Conservation (phyloP, 2,329 filamentous ascomycete species). For the Xylariomycetidae sp. region DNA sequence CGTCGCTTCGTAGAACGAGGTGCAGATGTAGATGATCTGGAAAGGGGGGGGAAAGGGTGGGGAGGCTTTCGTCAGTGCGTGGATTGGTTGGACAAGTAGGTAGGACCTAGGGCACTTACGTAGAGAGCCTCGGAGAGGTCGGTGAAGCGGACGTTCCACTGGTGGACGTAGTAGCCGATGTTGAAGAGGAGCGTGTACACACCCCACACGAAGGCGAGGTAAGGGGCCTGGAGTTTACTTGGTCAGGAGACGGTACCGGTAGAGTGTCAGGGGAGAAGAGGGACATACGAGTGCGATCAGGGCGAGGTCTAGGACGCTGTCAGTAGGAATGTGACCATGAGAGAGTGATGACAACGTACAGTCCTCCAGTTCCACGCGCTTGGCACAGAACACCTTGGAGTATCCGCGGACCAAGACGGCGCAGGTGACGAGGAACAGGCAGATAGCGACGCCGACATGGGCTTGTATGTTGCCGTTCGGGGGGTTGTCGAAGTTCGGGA, state of each 20-base stretch:
- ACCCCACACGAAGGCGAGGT: slow-evolving; percentile 11
- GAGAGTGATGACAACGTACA: slow-evolving; percentile 6
- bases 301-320: slow-evolving; percentile 3
- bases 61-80: too few species aligned
- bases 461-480: slow-evolving; percentile 13
- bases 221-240: slow-evolving; percentile 8
- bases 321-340: slow-evolving; percentile 3
- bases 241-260: slow-evolving; percentile 1
- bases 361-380: slow-evolving; percentile 14
- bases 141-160: slow-evolving; percentile 16
- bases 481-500: slow-evolving; percentile 16
- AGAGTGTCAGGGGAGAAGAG: neutral
- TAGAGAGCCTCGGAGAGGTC: slow-evolving; percentile 11
- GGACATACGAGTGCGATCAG: slow-evolving; percentile 2
- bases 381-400: slow-evolving; percentile 13
- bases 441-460: slow-evolving; percentile 12
- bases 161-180: slow-evolving; percentile 15
- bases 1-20: slow-evolving; percentile 1
- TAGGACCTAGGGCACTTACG: slow-evolving; percentile 1
- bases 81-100: neutral
- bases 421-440: slow-evolving; percentile 8
- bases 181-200: slow-evolving; percentile 9
- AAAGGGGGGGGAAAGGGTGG: too few species aligned
- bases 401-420: slow-evolving; percentile 13
- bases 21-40: slow-evolving; percentile 9